These are phyloP conservation scores for Articulospora tetracladia DNA, from an alignment of 495 filamentous ascomycete genomes.

Conservation along the genomic window DNA sequence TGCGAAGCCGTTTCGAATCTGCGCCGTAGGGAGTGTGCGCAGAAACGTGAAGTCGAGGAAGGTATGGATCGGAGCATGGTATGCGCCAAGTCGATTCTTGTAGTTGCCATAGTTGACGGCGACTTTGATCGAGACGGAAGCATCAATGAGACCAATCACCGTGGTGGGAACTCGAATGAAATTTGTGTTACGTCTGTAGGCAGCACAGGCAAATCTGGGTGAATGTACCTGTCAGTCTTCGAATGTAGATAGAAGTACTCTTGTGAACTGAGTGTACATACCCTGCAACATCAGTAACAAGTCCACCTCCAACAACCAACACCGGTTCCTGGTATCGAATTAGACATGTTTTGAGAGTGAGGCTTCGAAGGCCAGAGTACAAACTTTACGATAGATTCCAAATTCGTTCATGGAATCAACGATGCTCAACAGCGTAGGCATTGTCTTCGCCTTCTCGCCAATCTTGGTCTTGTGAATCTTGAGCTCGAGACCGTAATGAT, in stretches of 20 bases:
- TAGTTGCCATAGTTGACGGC: slow-evolving; percentile 63
- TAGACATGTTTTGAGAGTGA: not conserved
- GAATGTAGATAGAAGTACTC: slow-evolving; percentile 18
- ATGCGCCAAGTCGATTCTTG: slow-evolving; percentile 64
- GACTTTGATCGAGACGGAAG: slow-evolving; percentile 61
- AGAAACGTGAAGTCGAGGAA: slow-evolving; percentile 66
- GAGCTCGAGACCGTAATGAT: slow-evolving; percentile 46
- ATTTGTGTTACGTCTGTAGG: slow-evolving; percentile 51
- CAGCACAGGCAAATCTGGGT: slow-evolving; percentile 54
- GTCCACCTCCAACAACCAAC: slow-evolving; percentile 59
- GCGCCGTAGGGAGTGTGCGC: slow-evolving; percentile 51
- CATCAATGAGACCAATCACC: slow-evolving; percentile 63
- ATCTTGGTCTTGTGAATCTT: slow-evolving; percentile 61
- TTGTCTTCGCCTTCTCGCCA: slow-evolving; percentile 61
- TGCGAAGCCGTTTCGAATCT: slow-evolving; percentile 63
- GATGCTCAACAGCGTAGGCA: slow-evolving; percentile 55
- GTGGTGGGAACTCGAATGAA: slow-evolving; percentile 61
- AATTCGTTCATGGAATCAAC: slow-evolving; percentile 63
- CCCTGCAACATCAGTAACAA: slow-evolving; percentile 64
- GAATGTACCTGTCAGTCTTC: slow-evolving; percentile 1
- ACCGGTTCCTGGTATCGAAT: slow-evolving; percentile 48
- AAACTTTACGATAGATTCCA: slow-evolving; percentile 57
- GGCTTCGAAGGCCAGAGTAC: slow-evolving; percentile 4
- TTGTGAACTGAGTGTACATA: slow-evolving; percentile 32
- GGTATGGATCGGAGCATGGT: slow-evolving; percentile 61